Evolutionary conservation across 768 basidiomycete genomes (phyloP).

Genomic region (Tulasnella sp.): DNA sequence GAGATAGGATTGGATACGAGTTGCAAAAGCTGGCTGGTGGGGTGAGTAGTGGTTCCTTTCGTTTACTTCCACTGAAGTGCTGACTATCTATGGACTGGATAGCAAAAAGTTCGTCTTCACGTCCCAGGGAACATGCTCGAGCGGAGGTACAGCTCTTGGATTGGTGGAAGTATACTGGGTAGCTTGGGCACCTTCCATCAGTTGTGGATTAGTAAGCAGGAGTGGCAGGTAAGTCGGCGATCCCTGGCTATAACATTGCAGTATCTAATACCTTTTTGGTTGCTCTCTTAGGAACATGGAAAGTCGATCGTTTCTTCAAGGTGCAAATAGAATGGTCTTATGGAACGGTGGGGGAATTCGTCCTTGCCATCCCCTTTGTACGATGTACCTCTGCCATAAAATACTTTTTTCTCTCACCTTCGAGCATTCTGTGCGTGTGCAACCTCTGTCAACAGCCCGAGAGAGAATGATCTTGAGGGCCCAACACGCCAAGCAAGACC

Average conservation of each 20-base stretch:
- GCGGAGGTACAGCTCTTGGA: slow-evolving; percentile 87
- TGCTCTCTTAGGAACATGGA: slow-evolving; percentile 62
- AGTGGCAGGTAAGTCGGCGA: slow-evolving; percentile 67
- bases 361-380: not conserved
- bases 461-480: not conserved
- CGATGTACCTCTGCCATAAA: not conserved
- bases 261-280: not conserved
- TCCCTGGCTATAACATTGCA: not conserved
- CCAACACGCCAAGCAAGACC: not conserved
- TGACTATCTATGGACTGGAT: not conserved
- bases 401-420: not conserved
- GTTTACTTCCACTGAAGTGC: not conserved
- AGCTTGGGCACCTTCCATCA: slow-evolving; percentile 98
- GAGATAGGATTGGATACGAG: slow-evolving; percentile 76
- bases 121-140: slow-evolving; percentile 88
- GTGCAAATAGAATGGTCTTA: slow-evolving; percentile 58
- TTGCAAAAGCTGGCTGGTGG: slow-evolving; percentile 70
- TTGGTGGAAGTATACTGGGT: slow-evolving; percentile 92
- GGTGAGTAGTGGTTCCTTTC: slow-evolving; percentile 45
- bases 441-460: not conserved
- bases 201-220: slow-evolving; percentile 89
- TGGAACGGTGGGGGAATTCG: not conserved
- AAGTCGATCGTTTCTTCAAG: slow-evolving; percentile 76
- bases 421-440: not conserved
- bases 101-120: slow-evolving; percentile 78